Conservation (phyloP, 2,329 filamentous ascomycete species). For the Fusarium avenaceum region DNA sequence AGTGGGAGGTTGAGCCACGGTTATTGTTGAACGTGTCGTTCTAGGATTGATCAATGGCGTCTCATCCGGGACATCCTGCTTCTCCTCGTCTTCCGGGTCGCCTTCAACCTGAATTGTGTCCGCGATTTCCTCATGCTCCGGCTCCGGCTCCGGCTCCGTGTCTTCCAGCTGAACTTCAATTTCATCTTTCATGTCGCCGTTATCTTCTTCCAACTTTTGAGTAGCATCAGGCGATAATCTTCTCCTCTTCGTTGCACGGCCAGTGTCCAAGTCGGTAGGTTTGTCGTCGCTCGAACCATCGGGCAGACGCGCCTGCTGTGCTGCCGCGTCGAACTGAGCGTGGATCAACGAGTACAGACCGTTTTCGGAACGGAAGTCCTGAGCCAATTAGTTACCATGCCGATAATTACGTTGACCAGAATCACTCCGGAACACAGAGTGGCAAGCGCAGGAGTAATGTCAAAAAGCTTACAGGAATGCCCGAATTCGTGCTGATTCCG, state of each 20-base stretch:
- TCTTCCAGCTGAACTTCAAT: conserved; percentile 43
- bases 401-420: conserved; percentile 2
- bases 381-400: conserved; percentile 31
- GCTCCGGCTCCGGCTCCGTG: conserved; percentile 28
- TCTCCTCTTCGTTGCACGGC: conserved; percentile 52
- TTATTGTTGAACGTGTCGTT: conserved; percentile 40
- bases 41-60: conserved; percentile 36
- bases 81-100: conserved; percentile 33
- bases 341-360: conserved; percentile 80
- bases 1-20: conserved; percentile 44
- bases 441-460: conserved; percentile 22
- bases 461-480: conserved; percentile 71
- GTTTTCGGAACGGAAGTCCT: conserved; percentile 81
- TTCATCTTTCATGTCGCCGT: conserved; percentile 39
- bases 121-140: conserved; percentile 32
- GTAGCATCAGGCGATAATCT: conserved; percentile 49
- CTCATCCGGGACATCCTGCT: conserved; percentile 8
- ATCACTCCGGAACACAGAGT: conserved; percentile 10
- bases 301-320: conserved; percentile 52
- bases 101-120: conserved; percentile 39
- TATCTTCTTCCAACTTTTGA: conserved; percentile 20
- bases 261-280: conserved; percentile 33
- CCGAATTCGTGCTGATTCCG: conserved; percentile 81
- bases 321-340: conserved; percentile 71
- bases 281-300: conserved; percentile 46